Evolutionary conservation across 2,329 filamentous ascomycete species (phyloP).

Genomic region (Exophiala calicioides): DNA sequence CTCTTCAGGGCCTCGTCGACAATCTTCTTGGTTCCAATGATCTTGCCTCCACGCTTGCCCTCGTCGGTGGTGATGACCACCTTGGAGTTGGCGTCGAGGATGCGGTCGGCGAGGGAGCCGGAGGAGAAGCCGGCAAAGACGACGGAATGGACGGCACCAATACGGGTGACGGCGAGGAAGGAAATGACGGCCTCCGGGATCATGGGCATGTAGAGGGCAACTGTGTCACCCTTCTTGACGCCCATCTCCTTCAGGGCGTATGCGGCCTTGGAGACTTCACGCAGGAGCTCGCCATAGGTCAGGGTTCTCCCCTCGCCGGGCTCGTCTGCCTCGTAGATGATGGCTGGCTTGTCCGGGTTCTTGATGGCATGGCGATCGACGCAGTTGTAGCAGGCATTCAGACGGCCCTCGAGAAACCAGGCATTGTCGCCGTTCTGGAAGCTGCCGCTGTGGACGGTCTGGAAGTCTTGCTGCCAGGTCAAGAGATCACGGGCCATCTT

Average conservation of each 20-base stretch:
- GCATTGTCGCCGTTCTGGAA: conserved; percentile 79
- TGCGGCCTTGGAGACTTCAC: conserved; percentile 84
- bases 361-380: conserved; percentile 96
- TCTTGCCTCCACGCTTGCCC: conserved; percentile 93
- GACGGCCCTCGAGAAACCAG: conserved; percentile 90
- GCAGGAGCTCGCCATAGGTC: conserved; percentile 89
- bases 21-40: conserved; percentile 98
- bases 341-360: conserved; percentile 87
- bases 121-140: conserved; percentile 97
- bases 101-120: conserved; percentile 91
- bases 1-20: conserved; percentile 94
- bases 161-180: conserved; percentile 85
- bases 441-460: conserved; percentile 79
- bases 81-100: conserved; percentile 85
- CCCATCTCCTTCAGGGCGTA: conserved; percentile 93
- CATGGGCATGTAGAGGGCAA: conserved; percentile 97
- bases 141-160: conserved; percentile 94
- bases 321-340: conserved; percentile 99
- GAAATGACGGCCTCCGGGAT: conserved; percentile 93
- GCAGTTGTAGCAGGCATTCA: conserved; percentile 97
- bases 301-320: conserved; percentile 81
- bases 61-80: conserved; percentile 97
- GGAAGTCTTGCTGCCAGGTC: conserved; percentile 86
- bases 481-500: conserved; percentile 82
- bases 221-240: conserved; percentile 94